phyloP scores from a whole-genome alignment of 768 basidiomycete genomes.

The Floccularia luteovirens region DNA sequence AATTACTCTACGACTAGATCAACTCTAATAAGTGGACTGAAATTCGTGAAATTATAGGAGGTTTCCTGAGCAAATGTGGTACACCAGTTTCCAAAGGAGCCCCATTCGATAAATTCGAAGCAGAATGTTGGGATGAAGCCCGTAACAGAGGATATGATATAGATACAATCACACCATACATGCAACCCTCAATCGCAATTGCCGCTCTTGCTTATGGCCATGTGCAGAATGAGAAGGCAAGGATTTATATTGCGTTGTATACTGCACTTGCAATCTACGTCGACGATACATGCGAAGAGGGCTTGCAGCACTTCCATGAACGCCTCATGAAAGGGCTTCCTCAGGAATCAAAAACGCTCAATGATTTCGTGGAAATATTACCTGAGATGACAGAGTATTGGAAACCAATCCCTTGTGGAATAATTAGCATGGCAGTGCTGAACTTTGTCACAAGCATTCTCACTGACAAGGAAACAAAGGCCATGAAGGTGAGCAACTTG shows the following conservation, averaged over 20 bases:
- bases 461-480: slow-evolving; percentile 20
- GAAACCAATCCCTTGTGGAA: slow-evolving; percentile 14
- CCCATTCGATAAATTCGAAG: slow-evolving; percentile 2
- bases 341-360: slow-evolving; percentile 17
- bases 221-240: slow-evolving; percentile 13
- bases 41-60: neutral
- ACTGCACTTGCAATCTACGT: slow-evolving; percentile 22
- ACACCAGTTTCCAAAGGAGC: neutral
- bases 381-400: slow-evolving; percentile 17
- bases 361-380: slow-evolving; percentile 19
- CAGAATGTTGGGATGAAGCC: slow-evolving; percentile 13
- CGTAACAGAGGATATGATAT: slow-evolving; percentile 12
- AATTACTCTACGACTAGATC: too few species aligned
- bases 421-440: slow-evolving; percentile 20
- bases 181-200: slow-evolving; percentile 15
- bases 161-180: slow-evolving; percentile 13
- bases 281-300: slow-evolving; percentile 21
- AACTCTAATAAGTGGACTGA: too few species aligned
- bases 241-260: slow-evolving; percentile 22
- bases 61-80: neutral
- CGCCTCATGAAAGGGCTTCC: slow-evolving; percentile 12
- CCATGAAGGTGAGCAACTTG: slow-evolving; percentile 17
- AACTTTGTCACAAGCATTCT: slow-evolving; percentile 20
- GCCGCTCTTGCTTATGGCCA: slow-evolving; percentile 13
- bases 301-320: slow-evolving; percentile 21